Percentiles rank a stretch among this genome's conserved stretches.
Evolutionary conservation across 2,329 filamentous ascomycete genomes (phyloP).

Genomic region (Plenodomus biglobosus): DNA sequence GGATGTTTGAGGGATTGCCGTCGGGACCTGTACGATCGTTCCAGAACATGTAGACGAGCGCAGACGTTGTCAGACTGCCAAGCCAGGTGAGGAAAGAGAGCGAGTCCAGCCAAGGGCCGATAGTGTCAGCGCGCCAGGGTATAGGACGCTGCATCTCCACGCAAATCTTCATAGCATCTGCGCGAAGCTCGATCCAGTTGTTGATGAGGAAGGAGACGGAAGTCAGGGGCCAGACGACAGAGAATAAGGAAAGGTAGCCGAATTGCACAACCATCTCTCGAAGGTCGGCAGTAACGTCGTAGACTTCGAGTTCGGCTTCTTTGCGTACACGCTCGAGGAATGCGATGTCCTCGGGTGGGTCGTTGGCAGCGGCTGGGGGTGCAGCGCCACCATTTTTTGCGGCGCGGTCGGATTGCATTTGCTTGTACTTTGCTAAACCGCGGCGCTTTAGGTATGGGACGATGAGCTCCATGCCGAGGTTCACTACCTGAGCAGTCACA

Average conservation of each 20-base stretch:
- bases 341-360: constrained; percentile 73
- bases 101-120: constrained; percentile 87
- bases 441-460: constrained; percentile 83
- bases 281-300: constrained; percentile 88
- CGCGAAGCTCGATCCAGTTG: constrained; percentile 93
- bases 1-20: constrained; percentile 69
- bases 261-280: constrained; percentile 66
- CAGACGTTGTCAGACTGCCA: constrained; percentile 82
- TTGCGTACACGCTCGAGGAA: constrained; percentile 81
- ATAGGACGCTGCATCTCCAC: constrained; percentile 85
- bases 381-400: constrained; percentile 57
- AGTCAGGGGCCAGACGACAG: constrained; percentile 92
- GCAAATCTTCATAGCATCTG: constrained; percentile 92
- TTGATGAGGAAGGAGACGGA: constrained; percentile 87
- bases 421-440: constrained; percentile 75
- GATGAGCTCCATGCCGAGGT: constrained; percentile 79
- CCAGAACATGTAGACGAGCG: constrained; percentile 87
- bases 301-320: constrained; percentile 78
- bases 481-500: constrained; percentile 89
- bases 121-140: constrained; percentile 87
- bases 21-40: constrained; percentile 65
- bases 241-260: constrained; percentile 89
- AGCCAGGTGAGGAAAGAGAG: constrained; percentile 92
- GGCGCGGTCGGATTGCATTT: constrained; percentile 64
- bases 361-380: constrained; percentile 57